These are phyloP conservation scores for Acacia melanoxylon DNA, from an alignment of 306 rosid species.

Conservation along the genomic window DNA sequence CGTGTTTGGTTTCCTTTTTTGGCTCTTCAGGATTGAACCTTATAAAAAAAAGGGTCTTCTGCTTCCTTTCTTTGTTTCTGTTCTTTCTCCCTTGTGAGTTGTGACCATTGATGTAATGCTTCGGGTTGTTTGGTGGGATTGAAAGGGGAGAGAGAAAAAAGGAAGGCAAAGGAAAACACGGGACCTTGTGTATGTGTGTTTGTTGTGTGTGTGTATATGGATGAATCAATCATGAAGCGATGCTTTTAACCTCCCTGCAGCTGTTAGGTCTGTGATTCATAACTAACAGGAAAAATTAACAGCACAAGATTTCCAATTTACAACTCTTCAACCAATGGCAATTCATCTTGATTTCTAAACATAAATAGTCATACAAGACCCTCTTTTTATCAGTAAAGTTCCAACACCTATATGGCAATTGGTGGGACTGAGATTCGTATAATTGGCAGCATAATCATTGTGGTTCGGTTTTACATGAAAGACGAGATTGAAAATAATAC, in stretches of 20 bases:
- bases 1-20: not conserved
- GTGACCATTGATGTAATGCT: not conserved
- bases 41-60: not conserved
- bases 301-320: not conserved
- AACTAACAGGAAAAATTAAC: not conserved
- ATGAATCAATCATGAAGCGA: not conserved
- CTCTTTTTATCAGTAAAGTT: not conserved
- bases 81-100: conserved; percentile 3
- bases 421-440: not conserved
- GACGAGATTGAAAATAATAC: not conserved
- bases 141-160: conserved; percentile 15
- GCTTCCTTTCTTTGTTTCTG: conserved; percentile 19
- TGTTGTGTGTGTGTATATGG: not conserved
- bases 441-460: not conserved
- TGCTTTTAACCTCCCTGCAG: not conserved
- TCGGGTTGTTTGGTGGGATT: not conserved
- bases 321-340: not conserved
- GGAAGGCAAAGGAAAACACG: not conserved
- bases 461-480: not conserved
- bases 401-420: not conserved
- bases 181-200: not conserved
- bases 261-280: not conserved
- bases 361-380: not conserved
- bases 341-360: not conserved
- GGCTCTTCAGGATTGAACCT: not conserved